Conservation (phyloP, 2,329 filamentous ascomycete genomes). For the Achaetomium macrosporum region DNA sequence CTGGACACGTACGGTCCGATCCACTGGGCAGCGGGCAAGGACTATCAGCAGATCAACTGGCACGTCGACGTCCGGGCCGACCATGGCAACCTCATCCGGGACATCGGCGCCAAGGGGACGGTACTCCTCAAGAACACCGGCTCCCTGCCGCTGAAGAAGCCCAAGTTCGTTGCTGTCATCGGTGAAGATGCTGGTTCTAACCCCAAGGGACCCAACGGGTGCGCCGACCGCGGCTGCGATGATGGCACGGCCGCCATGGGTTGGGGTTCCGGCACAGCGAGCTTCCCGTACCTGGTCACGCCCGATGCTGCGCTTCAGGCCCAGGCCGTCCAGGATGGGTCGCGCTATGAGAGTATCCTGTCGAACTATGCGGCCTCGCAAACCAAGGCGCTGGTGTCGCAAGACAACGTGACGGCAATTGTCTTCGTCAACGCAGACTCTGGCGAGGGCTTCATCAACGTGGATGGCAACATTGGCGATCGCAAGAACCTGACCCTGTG, state of each 20-base stretch:
- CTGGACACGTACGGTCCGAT: conserved; percentile 65
- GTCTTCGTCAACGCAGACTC: conserved; percentile 86
- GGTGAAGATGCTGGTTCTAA: conserved; percentile 80
- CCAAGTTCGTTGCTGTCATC: conserved; percentile 69
- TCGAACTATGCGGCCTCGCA: conserved; percentile 58
- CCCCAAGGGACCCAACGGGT: conserved; percentile 71
- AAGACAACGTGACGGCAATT: conserved; percentile 64
- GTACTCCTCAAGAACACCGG: conserved; percentile 85
- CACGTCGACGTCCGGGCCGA: conserved; percentile 78
- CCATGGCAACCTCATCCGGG: conserved; percentile 67
- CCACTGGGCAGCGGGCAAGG: conserved; percentile 57
- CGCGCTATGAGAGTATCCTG: conserved; percentile 59
- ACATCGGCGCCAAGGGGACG: conserved; percentile 71
- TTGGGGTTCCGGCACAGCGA: conserved; percentile 71
- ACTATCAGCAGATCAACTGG: conserved; percentile 65
- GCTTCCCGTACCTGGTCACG: conserved; percentile 70
- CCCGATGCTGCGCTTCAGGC: conserved; percentile 64
- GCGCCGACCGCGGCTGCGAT: conserved; percentile 59
- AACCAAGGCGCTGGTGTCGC: conserved; percentile 53
- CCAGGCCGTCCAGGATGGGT: conserved; percentile 54
- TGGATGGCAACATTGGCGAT: conserved; percentile 81
- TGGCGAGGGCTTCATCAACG: conserved; percentile 79
- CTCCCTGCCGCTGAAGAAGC: conserved; percentile 69
- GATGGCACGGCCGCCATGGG: conserved; percentile 63
- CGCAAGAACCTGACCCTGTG: conserved; percentile 90